Evolutionary conservation across 805 yeast species (phyloP), one percentile per base, ranked within the genome.

Genomic region (Candida chilensis): DNA sequence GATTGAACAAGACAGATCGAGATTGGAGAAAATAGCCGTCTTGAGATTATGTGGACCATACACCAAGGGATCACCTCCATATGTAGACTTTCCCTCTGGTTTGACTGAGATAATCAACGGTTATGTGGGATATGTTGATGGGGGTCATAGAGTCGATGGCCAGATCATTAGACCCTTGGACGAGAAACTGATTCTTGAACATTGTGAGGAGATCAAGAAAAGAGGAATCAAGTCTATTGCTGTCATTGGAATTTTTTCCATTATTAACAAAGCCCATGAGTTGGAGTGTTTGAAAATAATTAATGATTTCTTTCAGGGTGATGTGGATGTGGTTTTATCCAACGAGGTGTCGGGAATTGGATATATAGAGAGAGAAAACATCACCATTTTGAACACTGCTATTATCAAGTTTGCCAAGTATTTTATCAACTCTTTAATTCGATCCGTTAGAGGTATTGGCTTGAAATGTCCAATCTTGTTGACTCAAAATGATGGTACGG

Each of bases 401-500:
- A 61, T 64, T 31, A 47, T 54, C 40, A 36, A 46, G 11, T 67
- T 66, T 44, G 72, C 71, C 11, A 50, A 42, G 20, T 55, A 51
- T 32, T 61, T 63, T 29, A 60, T 66, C 32, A 33, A 43, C 7
- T 53, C 67, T 1, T 67, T 64, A 37, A 48, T 46, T 10, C 34
- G 45, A 14, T 66, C 73, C 0, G 49, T 63, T n/a, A 45, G 45
- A 22, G 35, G 39, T 1, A 38, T 56, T 5, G 67, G 64, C 0
- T 36, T 65, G 5, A 29, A 38, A 5, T 57, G 66, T 40, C 62
- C 67, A 3, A 48, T 67, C 2, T 44, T 63, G 5, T n/a, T n/a
- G n/a, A 62, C 71, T 7, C 72, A 66, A 41, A 67, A 67, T 39
- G 71, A 67, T 36, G 74, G 72, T 5, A 66, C 73, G 1, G 57